phyloP scores from a whole-genome alignment of 2,329 filamentous ascomycete genomes.

The Emmonsia crescens region DNA sequence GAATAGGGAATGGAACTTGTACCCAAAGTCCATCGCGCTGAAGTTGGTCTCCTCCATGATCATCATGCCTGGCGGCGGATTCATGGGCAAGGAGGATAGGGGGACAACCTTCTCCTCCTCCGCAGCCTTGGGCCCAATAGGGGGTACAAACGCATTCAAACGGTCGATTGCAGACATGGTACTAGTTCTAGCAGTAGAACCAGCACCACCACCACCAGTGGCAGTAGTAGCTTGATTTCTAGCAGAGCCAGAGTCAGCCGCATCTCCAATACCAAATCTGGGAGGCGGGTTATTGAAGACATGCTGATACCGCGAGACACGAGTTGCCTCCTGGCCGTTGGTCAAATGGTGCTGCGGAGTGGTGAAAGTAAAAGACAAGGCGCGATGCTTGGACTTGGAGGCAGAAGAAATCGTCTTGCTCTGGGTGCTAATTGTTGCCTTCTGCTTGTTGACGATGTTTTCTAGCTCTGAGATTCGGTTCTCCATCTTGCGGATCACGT shows the following conservation, averaged over 20 bases:
- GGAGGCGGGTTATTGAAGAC: constrained; percentile 1
- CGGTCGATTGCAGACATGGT: background rate
- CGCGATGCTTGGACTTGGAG: background rate
- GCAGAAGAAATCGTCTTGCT: constrained; percentile 21
- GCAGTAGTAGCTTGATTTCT: background rate
- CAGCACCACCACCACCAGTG: background rate
- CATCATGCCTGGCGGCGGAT: background rate
- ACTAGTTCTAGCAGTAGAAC: background rate
- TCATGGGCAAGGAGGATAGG: background rate
- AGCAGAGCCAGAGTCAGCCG: background rate
- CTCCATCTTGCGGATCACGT: constrained; percentile 7
- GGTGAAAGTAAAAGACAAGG: background rate
- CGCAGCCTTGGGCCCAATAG: background rate
- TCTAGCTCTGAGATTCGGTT: constrained; percentile 14
- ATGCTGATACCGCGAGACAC: background rate
- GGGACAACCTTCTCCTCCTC: background rate
- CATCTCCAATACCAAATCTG: background rate
- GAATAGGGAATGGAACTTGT: background rate
- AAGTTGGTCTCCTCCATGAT: background rate
- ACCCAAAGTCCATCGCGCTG: background rate
- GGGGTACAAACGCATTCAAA: constrained; percentile 1
- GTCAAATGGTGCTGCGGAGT: background rate
- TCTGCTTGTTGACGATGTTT: constrained; percentile 15
- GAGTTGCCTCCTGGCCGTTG: background rate
- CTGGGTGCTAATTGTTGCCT: constrained; percentile 18